phyloP scores from a whole-genome alignment of 768 basidiomycete species.

The Tricholoma bakamatsutake region DNA sequence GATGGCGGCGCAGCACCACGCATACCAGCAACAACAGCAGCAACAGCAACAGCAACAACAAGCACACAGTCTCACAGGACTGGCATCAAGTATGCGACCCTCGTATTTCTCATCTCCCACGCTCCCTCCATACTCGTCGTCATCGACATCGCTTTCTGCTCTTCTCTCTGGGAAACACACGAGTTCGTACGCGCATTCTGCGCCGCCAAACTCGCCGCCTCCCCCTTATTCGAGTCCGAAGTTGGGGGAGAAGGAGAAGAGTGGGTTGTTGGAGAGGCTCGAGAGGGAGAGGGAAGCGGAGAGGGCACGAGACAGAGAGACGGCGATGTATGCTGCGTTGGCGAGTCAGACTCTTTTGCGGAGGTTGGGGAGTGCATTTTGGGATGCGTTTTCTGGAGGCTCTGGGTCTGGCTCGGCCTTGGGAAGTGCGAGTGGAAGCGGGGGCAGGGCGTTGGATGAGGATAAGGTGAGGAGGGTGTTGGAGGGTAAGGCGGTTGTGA shows the following conservation, averaged over 20 bases:
- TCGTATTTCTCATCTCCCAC: slow-evolving; percentile 23
- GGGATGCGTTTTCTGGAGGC: slow-evolving; percentile 79
- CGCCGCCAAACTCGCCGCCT: slow-evolving; percentile 11
- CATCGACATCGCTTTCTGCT: slow-evolving; percentile 18
- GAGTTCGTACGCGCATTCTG: slow-evolving; percentile 9
- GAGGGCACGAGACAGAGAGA: slow-evolving; percentile 32
- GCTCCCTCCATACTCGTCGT: neutral
- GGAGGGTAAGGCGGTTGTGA: slow-evolving; percentile 77
- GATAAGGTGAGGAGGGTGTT: slow-evolving; percentile 79
- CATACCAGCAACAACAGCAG: slow-evolving; percentile 31
- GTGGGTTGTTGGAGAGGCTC: slow-evolving; percentile 23
- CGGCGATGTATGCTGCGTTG: slow-evolving; percentile 62
- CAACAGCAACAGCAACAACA: slow-evolving; percentile 20
- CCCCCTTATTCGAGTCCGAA: slow-evolving; percentile 35
- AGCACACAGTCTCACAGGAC: slow-evolving; percentile 20
- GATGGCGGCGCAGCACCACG: slow-evolving; percentile 72
- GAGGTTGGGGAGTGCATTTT: slow-evolving; percentile 73
- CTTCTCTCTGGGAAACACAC: slow-evolving; percentile 45
- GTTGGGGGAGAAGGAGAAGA: slow-evolving; percentile 18
- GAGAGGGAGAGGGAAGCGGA: slow-evolving; percentile 16
- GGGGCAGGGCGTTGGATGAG: slow-evolving; percentile 46
- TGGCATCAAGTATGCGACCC: slow-evolving; percentile 35
- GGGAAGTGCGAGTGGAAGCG: slow-evolving; percentile 12
- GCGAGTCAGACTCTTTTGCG: slow-evolving; percentile 72
- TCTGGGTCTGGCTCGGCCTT: slow-evolving; percentile 20